A percentile compares a stretch with the other conserved stretches of the same genome.
phyloP scores from a whole-genome alignment of 2,329 filamentous ascomycete species.

The Arthrocladium fulminans region DNA sequence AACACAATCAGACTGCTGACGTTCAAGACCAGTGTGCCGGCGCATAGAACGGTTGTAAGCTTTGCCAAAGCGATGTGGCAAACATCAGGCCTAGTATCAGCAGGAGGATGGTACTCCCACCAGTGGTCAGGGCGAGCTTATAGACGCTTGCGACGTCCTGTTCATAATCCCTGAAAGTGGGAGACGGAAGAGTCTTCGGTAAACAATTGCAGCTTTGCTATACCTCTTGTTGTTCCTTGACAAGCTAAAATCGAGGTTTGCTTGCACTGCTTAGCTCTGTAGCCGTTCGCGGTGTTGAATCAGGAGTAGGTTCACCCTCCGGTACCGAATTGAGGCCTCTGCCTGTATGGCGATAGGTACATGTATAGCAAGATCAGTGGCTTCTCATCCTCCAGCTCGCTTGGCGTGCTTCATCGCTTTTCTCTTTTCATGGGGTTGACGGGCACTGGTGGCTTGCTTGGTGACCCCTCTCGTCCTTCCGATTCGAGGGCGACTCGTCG shows the following conservation, averaged over 20 bases:
- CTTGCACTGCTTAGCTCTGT: conserved; percentile 39
- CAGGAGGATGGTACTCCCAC: conserved; percentile 21
- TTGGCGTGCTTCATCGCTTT: conserved; percentile 43
- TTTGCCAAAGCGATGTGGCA: conserved; percentile 1
- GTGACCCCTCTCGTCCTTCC: conserved; percentile 17
- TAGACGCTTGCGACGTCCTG: conserved; percentile 39
- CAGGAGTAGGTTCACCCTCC: conserved; percentile 38
- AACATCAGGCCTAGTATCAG: conserved; percentile 14
- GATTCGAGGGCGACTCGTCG: background rate
- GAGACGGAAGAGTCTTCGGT: conserved; percentile 46
- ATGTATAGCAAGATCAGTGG: conserved; percentile 66
- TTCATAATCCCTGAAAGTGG: conserved; percentile 39
- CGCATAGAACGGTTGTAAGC: background rate
- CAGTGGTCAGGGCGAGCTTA: conserved; percentile 35
- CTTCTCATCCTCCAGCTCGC: conserved; percentile 46
- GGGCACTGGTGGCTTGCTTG: conserved; percentile 16
- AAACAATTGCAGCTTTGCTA: conserved; percentile 38
- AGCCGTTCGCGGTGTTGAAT: conserved; percentile 32
- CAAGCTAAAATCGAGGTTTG: conserved; percentile 37
- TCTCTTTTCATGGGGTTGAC: conserved; percentile 38
- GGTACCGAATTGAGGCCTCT: conserved; percentile 47
- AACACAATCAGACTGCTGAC: conserved; percentile 28
- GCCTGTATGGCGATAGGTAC: conserved; percentile 55
- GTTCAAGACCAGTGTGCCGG: conserved; percentile 14
- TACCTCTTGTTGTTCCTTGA: conserved; percentile 35